Evolutionary conservation across 345 rosid species (phyloP).

Genomic region (Litchi chinensis): DNA sequence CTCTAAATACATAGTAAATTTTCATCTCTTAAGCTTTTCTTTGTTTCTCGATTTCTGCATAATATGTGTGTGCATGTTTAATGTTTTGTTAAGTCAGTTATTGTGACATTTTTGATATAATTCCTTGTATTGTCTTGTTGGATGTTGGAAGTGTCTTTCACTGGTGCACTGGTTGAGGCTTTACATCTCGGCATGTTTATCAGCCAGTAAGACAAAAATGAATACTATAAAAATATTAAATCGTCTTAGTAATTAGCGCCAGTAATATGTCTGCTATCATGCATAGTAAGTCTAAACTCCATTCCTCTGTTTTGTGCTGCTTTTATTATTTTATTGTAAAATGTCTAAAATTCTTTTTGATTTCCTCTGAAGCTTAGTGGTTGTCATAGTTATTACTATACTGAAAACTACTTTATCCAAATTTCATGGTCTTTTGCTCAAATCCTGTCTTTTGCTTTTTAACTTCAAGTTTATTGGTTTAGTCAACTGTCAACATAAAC

Average conservation of each 20-base stretch:
- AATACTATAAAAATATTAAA: not conserved
- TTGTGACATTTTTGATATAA: not conserved
- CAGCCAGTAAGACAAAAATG: not conserved
- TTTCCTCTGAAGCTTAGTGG: not conserved
- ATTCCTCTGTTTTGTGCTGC: not conserved
- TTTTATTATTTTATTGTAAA: not conserved
- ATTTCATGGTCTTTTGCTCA: not conserved
- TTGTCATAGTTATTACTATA: not conserved
- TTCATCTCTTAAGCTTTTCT: conserved; percentile 6
- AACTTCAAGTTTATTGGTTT: not conserved
- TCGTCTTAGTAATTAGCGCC: not conserved
- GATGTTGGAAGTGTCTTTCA: not conserved
- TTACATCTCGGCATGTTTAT: not conserved
- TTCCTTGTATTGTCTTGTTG: not conserved
- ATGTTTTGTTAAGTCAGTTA: not conserved
- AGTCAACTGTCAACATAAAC: not conserved
- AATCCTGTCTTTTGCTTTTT: not conserved
- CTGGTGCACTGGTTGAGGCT: not conserved
- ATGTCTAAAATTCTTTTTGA: not conserved
- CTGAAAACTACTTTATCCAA: not conserved
- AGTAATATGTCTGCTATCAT: not conserved
- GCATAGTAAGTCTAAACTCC: not conserved
- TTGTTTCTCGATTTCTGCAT: conserved; percentile 6
- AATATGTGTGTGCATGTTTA: not conserved
- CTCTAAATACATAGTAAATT: conserved; percentile 77